Evolutionary conservation across 1,284 basidiomycete genomes (phyloP).

Genomic region (Malassezia arunalokei): DNA sequence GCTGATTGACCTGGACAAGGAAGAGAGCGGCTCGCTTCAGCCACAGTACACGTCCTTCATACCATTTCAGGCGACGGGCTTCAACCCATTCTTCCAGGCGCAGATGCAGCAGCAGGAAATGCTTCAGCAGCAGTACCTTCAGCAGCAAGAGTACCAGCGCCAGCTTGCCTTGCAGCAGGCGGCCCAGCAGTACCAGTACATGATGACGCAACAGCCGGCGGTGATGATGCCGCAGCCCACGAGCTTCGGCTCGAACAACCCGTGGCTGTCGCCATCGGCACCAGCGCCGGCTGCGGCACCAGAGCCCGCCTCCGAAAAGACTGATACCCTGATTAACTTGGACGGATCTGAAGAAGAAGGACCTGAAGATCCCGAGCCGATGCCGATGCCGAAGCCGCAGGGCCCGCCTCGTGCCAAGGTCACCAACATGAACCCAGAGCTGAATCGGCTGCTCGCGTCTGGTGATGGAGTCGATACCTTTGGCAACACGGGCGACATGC

Average conservation of each 20-base stretch:
- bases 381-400: neutral
- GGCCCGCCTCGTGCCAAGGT: conserved; percentile 19
- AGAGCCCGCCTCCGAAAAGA: conserved; percentile 7
- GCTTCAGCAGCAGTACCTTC: conserved; percentile 50
- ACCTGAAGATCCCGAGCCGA: neutral
- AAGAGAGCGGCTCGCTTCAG: conserved; percentile 40
- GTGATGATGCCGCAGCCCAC: conserved; percentile 51
- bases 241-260: conserved; percentile 77
- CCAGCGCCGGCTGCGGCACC: conserved; percentile 11
- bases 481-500: conserved; percentile 43
- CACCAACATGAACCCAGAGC: conserved; percentile 24
- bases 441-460: conserved; percentile 37
- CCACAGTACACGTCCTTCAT: conserved; percentile 53
- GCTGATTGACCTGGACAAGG: conserved; percentile 35
- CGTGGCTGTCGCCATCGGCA: conserved; percentile 49
- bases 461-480: conserved; percentile 45
- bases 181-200: conserved; percentile 46
- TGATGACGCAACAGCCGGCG: conserved; percentile 46
- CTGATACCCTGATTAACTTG: conserved; percentile 15
- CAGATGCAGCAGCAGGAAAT: conserved; percentile 60
- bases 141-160: conserved; percentile 43
- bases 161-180: conserved; percentile 47
- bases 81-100: conserved; percentile 42
- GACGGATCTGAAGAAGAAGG: conserved; percentile 2
- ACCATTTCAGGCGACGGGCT: conserved; percentile 49